Percentiles rank a stretch among this genome's conserved stretches.
These are phyloP conservation scores for Metschnikowia lochheadii DNA, from an alignment of 805 yeast species.

Conservation along the genomic window DNA sequence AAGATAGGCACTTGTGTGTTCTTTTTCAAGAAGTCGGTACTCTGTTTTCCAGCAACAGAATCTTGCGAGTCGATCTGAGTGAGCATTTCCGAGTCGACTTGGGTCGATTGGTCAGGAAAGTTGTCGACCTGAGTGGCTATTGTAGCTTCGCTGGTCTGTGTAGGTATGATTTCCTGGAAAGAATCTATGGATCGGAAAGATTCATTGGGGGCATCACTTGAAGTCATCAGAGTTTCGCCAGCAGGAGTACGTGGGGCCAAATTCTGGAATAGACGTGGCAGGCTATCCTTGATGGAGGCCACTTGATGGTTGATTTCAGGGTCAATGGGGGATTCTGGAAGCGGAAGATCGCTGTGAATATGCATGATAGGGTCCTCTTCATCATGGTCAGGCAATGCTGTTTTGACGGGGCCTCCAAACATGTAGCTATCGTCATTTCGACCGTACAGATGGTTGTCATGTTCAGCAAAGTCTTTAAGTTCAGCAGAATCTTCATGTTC, in stretches of 20 bases:
- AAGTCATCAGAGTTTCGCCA: constrained; percentile 1
- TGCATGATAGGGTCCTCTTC: constrained; percentile 16
- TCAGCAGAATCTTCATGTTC: not conserved
- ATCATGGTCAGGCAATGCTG: constrained; percentile 2
- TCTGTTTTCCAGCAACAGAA: not conserved
- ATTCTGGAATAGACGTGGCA: constrained; percentile 24
- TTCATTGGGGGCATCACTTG: not conserved
- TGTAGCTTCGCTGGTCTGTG: constrained; percentile 11
- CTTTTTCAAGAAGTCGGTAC: not conserved
- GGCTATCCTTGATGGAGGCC: constrained; percentile 1
- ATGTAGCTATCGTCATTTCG: constrained; percentile 17
- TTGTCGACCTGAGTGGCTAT: constrained; percentile 19
- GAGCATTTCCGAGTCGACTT: constrained; percentile 5
- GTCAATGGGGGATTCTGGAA: constrained; percentile 10
- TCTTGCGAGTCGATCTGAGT: constrained; percentile 4
- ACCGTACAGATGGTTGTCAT: constrained; percentile 14
- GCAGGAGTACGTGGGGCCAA: constrained; percentile 22
- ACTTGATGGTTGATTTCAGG: constrained; percentile 2
- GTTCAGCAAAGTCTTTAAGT: not conserved
- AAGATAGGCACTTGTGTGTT: not conserved
- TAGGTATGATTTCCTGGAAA: constrained; percentile 19
- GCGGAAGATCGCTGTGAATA: constrained; percentile 12
- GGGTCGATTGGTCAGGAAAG: constrained; percentile 4
- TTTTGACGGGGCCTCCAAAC: constrained; percentile 15
- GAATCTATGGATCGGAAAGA: constrained; percentile 5